Conservation (phyloP, 345 rosid species). For the Kandelia obovata region DNA sequence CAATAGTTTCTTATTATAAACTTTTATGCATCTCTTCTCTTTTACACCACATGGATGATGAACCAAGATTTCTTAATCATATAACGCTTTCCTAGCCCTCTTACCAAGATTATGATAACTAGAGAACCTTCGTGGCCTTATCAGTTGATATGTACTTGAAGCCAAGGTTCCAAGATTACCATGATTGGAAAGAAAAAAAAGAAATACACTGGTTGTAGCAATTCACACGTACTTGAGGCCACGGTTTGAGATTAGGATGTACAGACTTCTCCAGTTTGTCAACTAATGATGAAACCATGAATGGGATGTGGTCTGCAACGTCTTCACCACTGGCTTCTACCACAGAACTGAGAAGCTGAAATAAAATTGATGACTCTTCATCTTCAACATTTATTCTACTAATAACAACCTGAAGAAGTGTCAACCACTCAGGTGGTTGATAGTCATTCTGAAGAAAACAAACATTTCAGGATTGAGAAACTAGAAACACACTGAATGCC, state of each 20-base stretch:
- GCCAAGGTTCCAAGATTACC: too few relatives aligned
- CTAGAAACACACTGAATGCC: constrained; percentile 7
- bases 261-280: constrained; percentile 43
- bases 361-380: constrained; percentile 57
- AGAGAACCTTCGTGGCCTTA: too few relatives aligned
- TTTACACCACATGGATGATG: background rate
- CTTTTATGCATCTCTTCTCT: background rate
- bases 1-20: background rate
- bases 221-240: constrained; percentile 60
- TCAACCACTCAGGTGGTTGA: constrained; percentile 74
- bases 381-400: constrained; percentile 63
- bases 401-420: constrained; percentile 65
- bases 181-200: background rate
- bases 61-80: background rate
- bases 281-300: constrained; percentile 52
- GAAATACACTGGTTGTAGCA: background rate
- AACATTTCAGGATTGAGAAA: constrained; percentile 17
- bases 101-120: background rate
- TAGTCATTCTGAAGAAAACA: constrained; percentile 60
- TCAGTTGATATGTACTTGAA: too few relatives aligned
- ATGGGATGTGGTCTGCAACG: constrained; percentile 61
- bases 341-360: constrained; percentile 66
- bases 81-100: background rate
- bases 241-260: constrained; percentile 48
- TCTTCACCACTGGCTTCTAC: constrained; percentile 61